phyloP scores from a whole-genome alignment of 78 protist species.

The Pigoraptor vietnamica region DNA sequence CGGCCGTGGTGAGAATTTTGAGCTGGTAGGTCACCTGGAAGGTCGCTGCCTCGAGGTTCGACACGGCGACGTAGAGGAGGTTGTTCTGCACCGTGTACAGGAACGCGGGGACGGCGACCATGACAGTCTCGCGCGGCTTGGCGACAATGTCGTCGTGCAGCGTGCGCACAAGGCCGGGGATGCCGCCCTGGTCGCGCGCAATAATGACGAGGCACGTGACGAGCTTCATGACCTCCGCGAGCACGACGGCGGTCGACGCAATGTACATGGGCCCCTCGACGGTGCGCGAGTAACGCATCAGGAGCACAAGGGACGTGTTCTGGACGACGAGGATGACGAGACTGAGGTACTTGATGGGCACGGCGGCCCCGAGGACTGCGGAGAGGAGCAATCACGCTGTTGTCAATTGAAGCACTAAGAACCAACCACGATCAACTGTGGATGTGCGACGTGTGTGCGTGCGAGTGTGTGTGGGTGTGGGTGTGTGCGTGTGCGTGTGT shows the following conservation, averaged over 20 bases:
- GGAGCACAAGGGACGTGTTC: constrained; percentile 38
- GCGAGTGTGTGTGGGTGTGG: no score
- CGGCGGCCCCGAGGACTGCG: neutral
- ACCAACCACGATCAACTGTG: no score
- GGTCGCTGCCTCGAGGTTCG: constrained; percentile 49
- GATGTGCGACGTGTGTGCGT: no score
- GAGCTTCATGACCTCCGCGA: constrained; percentile 39
- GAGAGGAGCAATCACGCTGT: neutral
- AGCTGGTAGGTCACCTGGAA: constrained; percentile 64
- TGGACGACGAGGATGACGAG: constrained; percentile 45
- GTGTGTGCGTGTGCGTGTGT: no score
- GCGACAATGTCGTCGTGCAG: constrained; percentile 1
- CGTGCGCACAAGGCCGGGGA: neutral
- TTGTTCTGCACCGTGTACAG: constrained; percentile 62
- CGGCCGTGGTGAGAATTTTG: constrained; percentile 63
- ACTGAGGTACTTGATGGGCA: constrained; percentile 18
- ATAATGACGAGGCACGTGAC: neutral
- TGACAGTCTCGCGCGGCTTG: constrained; percentile 17
- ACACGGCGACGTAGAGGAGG: constrained; percentile 54
- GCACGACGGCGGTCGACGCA: constrained; percentile 45
- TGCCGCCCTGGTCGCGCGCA: neutral
- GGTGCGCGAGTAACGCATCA: constrained; percentile 36
- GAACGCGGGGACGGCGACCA: constrained; percentile 45
- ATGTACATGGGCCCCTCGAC: constrained; percentile 4
- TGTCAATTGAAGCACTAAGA: no score